phyloP scores from a whole-genome alignment of 2,329 filamentous ascomycete species.

The Trichoderma polysporum region DNA sequence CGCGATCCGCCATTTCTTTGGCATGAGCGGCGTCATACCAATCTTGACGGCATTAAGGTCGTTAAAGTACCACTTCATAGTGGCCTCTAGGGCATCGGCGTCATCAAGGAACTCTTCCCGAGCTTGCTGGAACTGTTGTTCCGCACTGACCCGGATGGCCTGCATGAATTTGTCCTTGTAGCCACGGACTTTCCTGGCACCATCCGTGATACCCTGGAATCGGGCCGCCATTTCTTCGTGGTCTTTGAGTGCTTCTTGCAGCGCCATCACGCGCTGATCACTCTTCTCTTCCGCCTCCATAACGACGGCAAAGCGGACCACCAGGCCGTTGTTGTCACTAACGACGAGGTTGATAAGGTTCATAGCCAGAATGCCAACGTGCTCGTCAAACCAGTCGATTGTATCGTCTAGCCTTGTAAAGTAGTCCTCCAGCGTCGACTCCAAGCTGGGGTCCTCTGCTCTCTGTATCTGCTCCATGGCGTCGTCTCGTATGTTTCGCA shows the following conservation, averaged over 20 bases:
- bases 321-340: constrained; percentile 80
- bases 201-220: constrained; percentile 93
- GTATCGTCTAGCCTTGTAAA: constrained; percentile 84
- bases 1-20: constrained; percentile 95
- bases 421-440: constrained; percentile 84
- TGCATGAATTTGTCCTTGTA: constrained; percentile 96
- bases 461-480: constrained; percentile 93
- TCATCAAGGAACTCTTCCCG: constrained; percentile 79
- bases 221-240: constrained; percentile 91
- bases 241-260: constrained; percentile 93
- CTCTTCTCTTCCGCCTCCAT: constrained; percentile 97
- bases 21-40: constrained; percentile 88
- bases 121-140: constrained; percentile 70
- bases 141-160: constrained; percentile 71
- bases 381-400: constrained; percentile 93
- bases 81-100: constrained; percentile 79
- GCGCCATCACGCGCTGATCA: constrained; percentile 82
- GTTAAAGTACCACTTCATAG: constrained; percentile 95
- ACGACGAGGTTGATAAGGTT: constrained; percentile 87
- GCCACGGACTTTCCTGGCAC: constrained; percentile 85
- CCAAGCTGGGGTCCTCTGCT: constrained; percentile 69
- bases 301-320: constrained; percentile 87
- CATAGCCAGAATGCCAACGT: constrained; percentile 83
- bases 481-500: constrained; percentile 92
- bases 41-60: constrained; percentile 92